phyloP scores from a whole-genome alignment of 192 early-diverging fungal species.

The Coemansia sp. region DNA sequence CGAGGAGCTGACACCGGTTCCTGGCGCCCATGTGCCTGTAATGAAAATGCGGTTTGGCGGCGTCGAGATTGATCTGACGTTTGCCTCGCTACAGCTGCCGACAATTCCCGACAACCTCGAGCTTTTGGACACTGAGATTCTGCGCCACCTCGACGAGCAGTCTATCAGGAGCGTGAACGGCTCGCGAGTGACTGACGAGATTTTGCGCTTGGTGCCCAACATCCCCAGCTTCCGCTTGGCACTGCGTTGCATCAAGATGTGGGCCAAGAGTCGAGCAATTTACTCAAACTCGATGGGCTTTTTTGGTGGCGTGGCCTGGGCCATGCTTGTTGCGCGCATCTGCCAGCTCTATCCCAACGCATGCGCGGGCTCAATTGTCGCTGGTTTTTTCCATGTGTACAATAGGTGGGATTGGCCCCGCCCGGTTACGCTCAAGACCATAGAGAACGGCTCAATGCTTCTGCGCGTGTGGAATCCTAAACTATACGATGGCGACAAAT shows the following conservation, averaged over 20 bases:
- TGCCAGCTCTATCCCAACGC: slow-evolving; percentile 97
- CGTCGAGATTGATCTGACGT: slow-evolving; percentile 90
- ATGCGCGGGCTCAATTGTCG: slow-evolving; percentile 78
- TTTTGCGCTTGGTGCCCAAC: slow-evolving; percentile 89
- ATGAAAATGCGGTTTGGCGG: slow-evolving; percentile 91
- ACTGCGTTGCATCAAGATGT: slow-evolving; percentile 89
- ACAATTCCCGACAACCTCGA: slow-evolving; percentile 83
- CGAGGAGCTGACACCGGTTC: slow-evolving; percentile 77
- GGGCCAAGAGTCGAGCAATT: slow-evolving; percentile 90
- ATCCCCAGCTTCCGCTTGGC: slow-evolving; percentile 85
- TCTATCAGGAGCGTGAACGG: slow-evolving; percentile 88
- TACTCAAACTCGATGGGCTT: slow-evolving; percentile 98
- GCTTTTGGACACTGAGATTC: slow-evolving; percentile 76
- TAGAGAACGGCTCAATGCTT: slow-evolving; percentile 82
- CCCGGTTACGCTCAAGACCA: slow-evolving; percentile 81
- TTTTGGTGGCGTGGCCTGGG: slow-evolving; percentile 98
- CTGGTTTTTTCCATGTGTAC: slow-evolving; percentile 85
- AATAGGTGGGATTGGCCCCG: slow-evolving; percentile 91
- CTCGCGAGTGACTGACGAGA: slow-evolving; percentile 95
- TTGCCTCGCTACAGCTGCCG: slow-evolving; percentile 69
- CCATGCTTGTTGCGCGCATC: slow-evolving; percentile 90
- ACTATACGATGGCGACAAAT: slow-evolving; percentile 71
- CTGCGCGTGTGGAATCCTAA: slow-evolving; percentile 95
- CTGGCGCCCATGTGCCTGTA: slow-evolving; percentile 91
- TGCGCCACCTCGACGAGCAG: slow-evolving; percentile 83